A percentile compares a stretch with the other conserved stretches of the same genome.
Conservation (phyloP, 305 asterid species). For the Ilex paraguariensis region DNA sequence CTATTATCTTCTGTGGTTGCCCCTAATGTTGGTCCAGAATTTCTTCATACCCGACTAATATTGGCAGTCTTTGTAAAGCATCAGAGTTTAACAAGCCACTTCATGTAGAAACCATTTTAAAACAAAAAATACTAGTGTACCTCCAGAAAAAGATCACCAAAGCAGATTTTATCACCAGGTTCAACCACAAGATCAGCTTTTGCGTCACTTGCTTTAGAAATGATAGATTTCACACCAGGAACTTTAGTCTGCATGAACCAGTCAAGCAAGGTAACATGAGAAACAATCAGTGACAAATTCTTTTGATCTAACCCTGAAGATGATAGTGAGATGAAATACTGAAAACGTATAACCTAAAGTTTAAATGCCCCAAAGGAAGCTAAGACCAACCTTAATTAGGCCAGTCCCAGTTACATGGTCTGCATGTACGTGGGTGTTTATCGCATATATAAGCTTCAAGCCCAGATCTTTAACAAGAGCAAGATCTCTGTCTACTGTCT, state of each 20-base stretch:
- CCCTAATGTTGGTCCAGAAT: no score
- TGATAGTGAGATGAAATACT: not conserved
- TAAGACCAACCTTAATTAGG: not conserved
- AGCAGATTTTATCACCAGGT: slow-evolving; percentile 66
- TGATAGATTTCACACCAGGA: slow-evolving; percentile 78
- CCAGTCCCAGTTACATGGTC: slow-evolving; percentile 4
- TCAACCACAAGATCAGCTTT: slow-evolving; percentile 79
- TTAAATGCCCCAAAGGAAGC: not conserved
- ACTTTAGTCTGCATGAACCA: slow-evolving; percentile 54
- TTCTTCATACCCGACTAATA: no score
- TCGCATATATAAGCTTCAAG: slow-evolving; percentile 34
- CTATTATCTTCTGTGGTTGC: no score
- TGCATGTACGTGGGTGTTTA: slow-evolving; percentile 60
- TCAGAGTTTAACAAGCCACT: no score
- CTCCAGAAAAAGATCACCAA: slow-evolving; percentile 92
- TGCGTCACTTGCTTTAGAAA: slow-evolving; percentile 92
- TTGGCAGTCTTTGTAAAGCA: no score
- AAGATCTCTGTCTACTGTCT: slow-evolving; percentile 1
- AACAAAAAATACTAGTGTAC: slow-evolving; percentile 24
- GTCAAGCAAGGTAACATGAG: slow-evolving; percentile 15
- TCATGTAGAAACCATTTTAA: no score
- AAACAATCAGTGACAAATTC: not conserved
- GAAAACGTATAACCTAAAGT: not conserved
- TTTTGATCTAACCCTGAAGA: not conserved
- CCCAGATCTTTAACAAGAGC: not conserved